Base-by-base conservation (phyloP, 306 rosid species). In the Medicago ruthenica region DNA sequence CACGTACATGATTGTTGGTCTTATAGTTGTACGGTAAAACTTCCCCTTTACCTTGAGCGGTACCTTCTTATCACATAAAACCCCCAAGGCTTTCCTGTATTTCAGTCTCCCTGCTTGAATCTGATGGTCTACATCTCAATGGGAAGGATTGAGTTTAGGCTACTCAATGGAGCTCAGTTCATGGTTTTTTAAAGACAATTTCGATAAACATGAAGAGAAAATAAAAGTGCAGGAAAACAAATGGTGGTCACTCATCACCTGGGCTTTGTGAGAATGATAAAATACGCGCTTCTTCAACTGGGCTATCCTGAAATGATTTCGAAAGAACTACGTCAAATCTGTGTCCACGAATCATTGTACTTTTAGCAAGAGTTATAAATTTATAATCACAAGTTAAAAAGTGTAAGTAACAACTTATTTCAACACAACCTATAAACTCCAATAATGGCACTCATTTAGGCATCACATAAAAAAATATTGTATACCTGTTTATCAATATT, bases 221-320 rank as follows among this genome's bases (percentile, higher is more conserved):
- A 39, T 39, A 21, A 27, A 54, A 83, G 77, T 79, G 79, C 76
- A 39, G 27, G 83, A 37, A 44, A 68, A 59, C 21, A 42, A 69
- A 75, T 24, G 64, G 63, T 5, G 17, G 57, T 54, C 62, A 71
- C 41, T 78, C 70, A 51, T 84, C 58, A 95, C 99, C 99, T 90
- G 97, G 44, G 83, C 81, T 79, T 79, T 95, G 80, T 80, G 96
- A 24, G 99, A 95, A 82, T 95, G 99, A 83, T 85, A 89, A 80
- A 90, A 95, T 55, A 79, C 78, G 20, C 93, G 85, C 89, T 85
- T 89, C 83, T 83, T 70, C 85, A 87, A 70, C 78, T 73, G 81
- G 74, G 82, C 82, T 84, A 80, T 54, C 63, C 98, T 95, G 90
- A 80, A 86, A 85, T 76, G 78, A 66, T 60, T 77, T 34, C 7